These are phyloP conservation scores for Amanita rimosa DNA, from an alignment of 768 basidiomycete genomes.

Conservation along the genomic window DNA sequence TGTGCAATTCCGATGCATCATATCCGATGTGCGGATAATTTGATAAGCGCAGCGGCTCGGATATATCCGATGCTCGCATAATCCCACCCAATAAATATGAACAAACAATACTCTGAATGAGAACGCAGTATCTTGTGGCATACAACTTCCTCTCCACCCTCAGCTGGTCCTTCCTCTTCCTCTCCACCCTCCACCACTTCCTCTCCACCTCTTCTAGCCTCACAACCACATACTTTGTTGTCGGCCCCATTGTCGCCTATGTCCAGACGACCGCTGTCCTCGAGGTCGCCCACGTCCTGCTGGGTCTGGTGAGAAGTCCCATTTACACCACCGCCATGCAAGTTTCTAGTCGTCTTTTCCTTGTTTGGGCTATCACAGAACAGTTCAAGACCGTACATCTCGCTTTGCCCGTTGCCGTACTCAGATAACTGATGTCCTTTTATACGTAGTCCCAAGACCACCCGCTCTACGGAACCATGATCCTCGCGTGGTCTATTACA, in stretches of 20 bases:
- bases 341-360: slow-evolving; percentile 69
- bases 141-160: slow-evolving; percentile 72
- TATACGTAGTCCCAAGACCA: slow-evolving; percentile 44
- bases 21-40: too few relatives aligned
- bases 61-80: too few relatives aligned
- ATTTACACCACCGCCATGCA: slow-evolving; percentile 67
- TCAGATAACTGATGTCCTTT: too few relatives aligned
- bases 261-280: slow-evolving; percentile 80
- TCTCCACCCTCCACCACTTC: slow-evolving; percentile 39
- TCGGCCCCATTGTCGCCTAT: not conserved
- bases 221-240: not conserved
- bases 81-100: too few relatives aligned
- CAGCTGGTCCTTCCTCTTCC: slow-evolving; percentile 69
- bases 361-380: slow-evolving; percentile 78
- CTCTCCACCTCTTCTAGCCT: slow-evolving; percentile 19
- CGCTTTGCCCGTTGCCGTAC: not conserved
- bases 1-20: too few relatives aligned
- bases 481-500: slow-evolving; percentile 84
- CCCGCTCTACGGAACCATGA: slow-evolving; percentile 84
- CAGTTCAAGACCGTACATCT: slow-evolving; percentile 47
- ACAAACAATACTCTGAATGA: too few relatives aligned
- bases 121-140: slow-evolving; percentile 64
- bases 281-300: slow-evolving; percentile 71
- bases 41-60: too few relatives aligned
- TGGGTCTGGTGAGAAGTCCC: slow-evolving; percentile 75